Evolutionary conservation across 768 basidiomycete genomes (phyloP).

Genomic region (Boletus rubropictus): DNA sequence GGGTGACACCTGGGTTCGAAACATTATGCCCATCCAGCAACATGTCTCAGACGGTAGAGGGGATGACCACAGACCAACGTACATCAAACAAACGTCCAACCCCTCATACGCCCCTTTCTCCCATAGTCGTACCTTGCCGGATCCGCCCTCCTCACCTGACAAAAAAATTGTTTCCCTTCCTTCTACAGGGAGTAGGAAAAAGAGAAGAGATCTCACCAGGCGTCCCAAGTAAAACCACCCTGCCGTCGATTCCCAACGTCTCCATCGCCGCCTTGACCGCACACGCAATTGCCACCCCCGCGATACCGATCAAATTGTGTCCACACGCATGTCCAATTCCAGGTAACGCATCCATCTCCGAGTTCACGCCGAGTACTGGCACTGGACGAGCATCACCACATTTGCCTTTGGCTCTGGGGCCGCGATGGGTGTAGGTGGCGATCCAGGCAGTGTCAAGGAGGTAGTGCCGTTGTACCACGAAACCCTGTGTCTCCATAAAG

Average conservation of each 20-base stretch:
- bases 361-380: slow-evolving; percentile 60
- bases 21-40: background rate
- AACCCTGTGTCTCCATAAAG: slow-evolving; percentile 64
- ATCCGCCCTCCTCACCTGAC: slow-evolving; percentile 55
- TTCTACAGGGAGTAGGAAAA: background rate
- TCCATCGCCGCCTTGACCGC: slow-evolving; percentile 59
- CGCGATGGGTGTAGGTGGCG: slow-evolving; percentile 50
- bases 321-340: slow-evolving; percentile 70
- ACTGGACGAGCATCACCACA: background rate
- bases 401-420: background rate
- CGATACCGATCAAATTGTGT: slow-evolving; percentile 74
- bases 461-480: slow-evolving; percentile 55
- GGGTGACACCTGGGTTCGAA: slow-evolving; percentile 66
- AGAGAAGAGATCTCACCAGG: slow-evolving; percentile 45
- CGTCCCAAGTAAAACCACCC: slow-evolving; percentile 67
- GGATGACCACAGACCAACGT: slow-evolving; percentile 5
- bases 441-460: slow-evolving; percentile 71
- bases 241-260: slow-evolving; percentile 57
- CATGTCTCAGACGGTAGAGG: too few relatives aligned
- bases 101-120: slow-evolving; percentile 67
- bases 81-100: slow-evolving; percentile 76
- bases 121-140: slow-evolving; percentile 63
- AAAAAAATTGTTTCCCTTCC: too few relatives aligned
- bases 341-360: slow-evolving; percentile 66
- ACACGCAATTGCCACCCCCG: slow-evolving; percentile 65